Evolutionary conservation across 441 rosid species (phyloP).

Genomic region (Erodium chrysanthum): DNA sequence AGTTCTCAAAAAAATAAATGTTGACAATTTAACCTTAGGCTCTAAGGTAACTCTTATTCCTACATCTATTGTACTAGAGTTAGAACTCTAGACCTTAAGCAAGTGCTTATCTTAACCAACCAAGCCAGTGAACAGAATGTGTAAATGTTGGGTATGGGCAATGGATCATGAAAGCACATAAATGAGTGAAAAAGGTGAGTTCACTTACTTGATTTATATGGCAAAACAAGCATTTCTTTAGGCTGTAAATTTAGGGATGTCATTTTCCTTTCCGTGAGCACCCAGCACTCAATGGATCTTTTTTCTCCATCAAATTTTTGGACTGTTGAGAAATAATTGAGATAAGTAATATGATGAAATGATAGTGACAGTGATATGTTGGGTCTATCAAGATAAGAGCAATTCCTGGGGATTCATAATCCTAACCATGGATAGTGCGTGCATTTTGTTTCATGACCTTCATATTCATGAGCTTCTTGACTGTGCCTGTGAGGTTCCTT

Average conservation of each 20-base stretch:
- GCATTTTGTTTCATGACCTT: not conserved
- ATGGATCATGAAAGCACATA: not conserved
- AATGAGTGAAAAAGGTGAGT: not conserved
- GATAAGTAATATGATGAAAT: not conserved
- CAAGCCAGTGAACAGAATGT: no score
- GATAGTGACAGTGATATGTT: not conserved
- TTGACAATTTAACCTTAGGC: no score
- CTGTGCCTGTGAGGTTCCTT: not conserved
- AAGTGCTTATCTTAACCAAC: no score
- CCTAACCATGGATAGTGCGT: not conserved
- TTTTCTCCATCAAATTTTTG: not conserved
- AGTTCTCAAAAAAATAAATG: no score
- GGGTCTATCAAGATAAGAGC: constrained; percentile 6
- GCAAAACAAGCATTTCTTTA: not conserved
- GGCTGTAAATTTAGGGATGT: not conserved
- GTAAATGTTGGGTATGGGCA: not conserved
- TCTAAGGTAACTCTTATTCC: no score
- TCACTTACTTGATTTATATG: not conserved
- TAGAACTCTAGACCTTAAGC: no score
- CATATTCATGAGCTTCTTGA: not conserved
- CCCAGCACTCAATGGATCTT: not conserved
- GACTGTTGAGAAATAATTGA: not conserved
- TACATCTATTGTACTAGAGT: no score
- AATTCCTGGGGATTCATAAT: not conserved
- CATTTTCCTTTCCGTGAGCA: constrained; percentile 2